Percentiles rank a stretch among this genome's conserved stretches.
Evolutionary conservation across 148 eudicot species (phyloP).

Genomic region (Polygonum maritimum): DNA sequence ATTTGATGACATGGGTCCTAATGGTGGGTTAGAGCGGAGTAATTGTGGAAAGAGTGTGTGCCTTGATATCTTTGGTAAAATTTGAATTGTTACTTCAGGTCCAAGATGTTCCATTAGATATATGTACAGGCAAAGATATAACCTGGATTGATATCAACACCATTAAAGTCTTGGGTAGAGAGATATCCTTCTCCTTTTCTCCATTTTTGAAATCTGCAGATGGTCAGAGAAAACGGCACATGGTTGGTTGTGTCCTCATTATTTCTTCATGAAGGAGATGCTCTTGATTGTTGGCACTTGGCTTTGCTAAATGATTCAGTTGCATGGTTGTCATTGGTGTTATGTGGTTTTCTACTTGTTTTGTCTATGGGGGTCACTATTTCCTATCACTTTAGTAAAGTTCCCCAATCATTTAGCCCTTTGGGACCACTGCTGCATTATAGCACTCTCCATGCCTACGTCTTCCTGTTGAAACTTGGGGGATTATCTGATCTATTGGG

Average conservation of each 20-base stretch:
- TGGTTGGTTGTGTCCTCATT: not conserved
- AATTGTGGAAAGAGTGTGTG: not conserved
- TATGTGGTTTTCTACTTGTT: not conserved
- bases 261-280: slow-evolving; percentile 6
- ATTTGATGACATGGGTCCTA: not conserved
- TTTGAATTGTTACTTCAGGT: too few relatives aligned
- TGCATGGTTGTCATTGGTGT: slow-evolving; percentile 7
- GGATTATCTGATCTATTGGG: not conserved
- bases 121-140: not conserved
- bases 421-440: slow-evolving; percentile 5
- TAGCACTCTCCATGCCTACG: not conserved
- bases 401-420: not conserved
- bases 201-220: not conserved
- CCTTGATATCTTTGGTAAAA: not conserved
- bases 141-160: not conserved
- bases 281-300: not conserved
- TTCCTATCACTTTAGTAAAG: not conserved
- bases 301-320: not conserved
- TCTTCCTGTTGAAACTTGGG: not conserved
- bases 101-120: too few relatives aligned
- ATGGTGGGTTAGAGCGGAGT: not conserved
- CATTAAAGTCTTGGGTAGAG: not conserved
- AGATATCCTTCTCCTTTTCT: not conserved
- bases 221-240: not conserved
- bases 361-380: not conserved